Conservation (phyloP, 192 early-diverging fungal species). For the Rhizoclosmatium globosum region DNA sequence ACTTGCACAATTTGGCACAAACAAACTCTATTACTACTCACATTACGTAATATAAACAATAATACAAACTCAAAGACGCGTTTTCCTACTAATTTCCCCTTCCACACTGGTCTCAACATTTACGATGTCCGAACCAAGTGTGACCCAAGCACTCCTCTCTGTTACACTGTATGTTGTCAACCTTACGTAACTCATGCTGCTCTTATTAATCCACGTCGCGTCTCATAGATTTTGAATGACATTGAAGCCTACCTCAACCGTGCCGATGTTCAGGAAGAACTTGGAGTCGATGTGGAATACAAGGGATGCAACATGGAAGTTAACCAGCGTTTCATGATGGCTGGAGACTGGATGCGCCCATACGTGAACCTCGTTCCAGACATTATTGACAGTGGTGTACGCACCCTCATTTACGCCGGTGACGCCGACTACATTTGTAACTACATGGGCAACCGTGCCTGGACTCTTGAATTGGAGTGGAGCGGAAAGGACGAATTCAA, state of each 20-base stretch:
- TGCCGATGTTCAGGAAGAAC: constrained; percentile 73
- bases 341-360: constrained; percentile 92
- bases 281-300: constrained; percentile 78
- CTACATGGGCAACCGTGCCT: constrained; percentile 88
- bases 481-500: constrained; percentile 74
- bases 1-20: no score
- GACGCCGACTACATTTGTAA: constrained; percentile 96
- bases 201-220: not conserved
- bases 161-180: constrained; percentile 63
- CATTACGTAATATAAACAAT: no score
- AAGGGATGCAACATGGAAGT: constrained; percentile 86
- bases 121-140: constrained; percentile 95
- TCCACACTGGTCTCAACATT: constrained; percentile 80
- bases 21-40: no score
- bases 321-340: constrained; percentile 78
- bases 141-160: constrained; percentile 79
- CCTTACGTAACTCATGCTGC: not conserved
- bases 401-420: constrained; percentile 89
- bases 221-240: constrained; percentile 65
- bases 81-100: no score
- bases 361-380: constrained; percentile 63
- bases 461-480: constrained; percentile 89
- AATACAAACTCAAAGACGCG: no score
- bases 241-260: constrained; percentile 85
- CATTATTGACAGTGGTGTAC: constrained; percentile 81